These are phyloP conservation scores for Geum urbanum DNA, from an alignment of 306 rosid genomes.

Conservation along the genomic window DNA sequence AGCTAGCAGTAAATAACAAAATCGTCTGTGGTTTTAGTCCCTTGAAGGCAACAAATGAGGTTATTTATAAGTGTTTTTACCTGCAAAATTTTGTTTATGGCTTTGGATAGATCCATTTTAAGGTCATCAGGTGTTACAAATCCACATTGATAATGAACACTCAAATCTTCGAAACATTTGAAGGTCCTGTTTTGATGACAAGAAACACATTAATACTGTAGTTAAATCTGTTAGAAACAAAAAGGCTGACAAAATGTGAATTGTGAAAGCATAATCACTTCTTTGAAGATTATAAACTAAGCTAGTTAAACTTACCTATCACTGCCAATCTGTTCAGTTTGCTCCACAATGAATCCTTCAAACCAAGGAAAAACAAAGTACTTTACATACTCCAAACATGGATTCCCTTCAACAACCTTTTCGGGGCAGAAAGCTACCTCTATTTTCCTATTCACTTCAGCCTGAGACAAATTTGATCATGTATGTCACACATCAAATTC, in stretches of 20 bases:
- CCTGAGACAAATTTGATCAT: slow-evolving; percentile 35
- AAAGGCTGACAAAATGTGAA: background rate
- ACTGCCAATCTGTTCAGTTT: slow-evolving; percentile 61
- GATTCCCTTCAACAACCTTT: slow-evolving; percentile 61
- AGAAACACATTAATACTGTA: no score
- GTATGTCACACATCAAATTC: background rate
- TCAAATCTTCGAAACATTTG: slow-evolving; percentile 58
- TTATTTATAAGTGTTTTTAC: slow-evolving; percentile 38
- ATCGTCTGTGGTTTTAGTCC: no score
- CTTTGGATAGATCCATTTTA: slow-evolving; percentile 63
- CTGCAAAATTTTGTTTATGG: slow-evolving; percentile 70
- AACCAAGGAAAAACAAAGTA: slow-evolving; percentile 70
- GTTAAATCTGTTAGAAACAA: slow-evolving; percentile 3
- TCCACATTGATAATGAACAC: slow-evolving; percentile 55
- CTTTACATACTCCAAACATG: slow-evolving; percentile 76
- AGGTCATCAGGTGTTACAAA: slow-evolving; percentile 69
- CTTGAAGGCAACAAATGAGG: no score
- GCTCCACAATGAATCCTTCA: slow-evolving; percentile 61
- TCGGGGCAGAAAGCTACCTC: slow-evolving; percentile 84
- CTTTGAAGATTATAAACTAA: background rate
- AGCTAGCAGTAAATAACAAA: background rate
- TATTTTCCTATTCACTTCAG: slow-evolving; percentile 73
- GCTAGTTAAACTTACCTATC: slow-evolving; percentile 47
- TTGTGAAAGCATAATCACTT: no score
- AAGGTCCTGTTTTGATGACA: slow-evolving; percentile 57